Conservation (phyloP, 1,284 basidiomycete species). For the Mrakiaceae sp. region DNA sequence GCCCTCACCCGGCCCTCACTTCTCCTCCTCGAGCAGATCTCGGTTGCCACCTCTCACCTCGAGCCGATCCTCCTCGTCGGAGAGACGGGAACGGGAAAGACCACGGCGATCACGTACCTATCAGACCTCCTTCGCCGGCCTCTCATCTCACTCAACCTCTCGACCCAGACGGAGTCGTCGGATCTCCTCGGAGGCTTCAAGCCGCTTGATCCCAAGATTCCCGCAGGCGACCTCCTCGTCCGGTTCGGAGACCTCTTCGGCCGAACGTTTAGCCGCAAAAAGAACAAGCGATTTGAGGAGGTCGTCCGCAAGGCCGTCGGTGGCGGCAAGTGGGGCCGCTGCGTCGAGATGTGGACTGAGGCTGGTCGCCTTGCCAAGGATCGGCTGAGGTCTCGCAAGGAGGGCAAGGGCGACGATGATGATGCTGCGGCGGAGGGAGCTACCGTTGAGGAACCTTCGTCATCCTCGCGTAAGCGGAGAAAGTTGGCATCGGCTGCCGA, state of each 20-base stretch:
- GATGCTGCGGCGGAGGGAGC: constrained; percentile 39
- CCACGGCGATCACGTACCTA: constrained; percentile 80
- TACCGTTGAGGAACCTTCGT: background rate
- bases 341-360: constrained; percentile 74
- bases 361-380: constrained; percentile 49
- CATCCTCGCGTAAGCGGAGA: constrained; percentile 55
- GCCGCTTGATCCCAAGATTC: constrained; percentile 74
- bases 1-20: constrained; percentile 82
- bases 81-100: constrained; percentile 98
- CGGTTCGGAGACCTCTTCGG: constrained; percentile 76
- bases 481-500: constrained; percentile 46
- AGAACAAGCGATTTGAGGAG: constrained; percentile 79
- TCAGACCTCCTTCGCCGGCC: constrained; percentile 66
- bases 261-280: constrained; percentile 76
- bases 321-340: constrained; percentile 75
- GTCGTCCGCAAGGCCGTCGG: constrained; percentile 72
- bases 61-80: constrained; percentile 91
- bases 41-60: constrained; percentile 55
- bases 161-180: constrained; percentile 91
- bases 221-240: constrained; percentile 63
- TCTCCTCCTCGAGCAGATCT: constrained; percentile 68
- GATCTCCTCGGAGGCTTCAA: constrained; percentile 94
- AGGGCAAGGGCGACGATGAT: constrained; percentile 39
- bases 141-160: constrained; percentile 82
- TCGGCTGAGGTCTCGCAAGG: constrained; percentile 13